Evolutionary conservation across 1,284 basidiomycete genomes (phyloP), one percentile per base, ranked within the genome.

Genomic region (Rhodotorula sp.): DNA sequence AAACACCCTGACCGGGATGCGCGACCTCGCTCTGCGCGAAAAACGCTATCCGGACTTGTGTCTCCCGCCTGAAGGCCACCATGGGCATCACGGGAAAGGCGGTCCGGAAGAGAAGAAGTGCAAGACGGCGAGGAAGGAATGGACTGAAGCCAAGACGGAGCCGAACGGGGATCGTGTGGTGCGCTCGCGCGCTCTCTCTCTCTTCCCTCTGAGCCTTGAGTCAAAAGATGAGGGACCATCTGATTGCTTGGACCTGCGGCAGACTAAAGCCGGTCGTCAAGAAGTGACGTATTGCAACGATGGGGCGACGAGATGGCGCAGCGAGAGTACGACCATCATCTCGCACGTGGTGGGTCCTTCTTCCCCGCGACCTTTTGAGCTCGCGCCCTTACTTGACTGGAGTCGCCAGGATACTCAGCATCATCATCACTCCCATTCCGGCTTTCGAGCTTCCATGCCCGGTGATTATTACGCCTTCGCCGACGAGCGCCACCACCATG

Each of bases 151-250:
- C 2, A 19, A 34, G 52, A 56, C 43, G 26, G 62, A 63, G 45
- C 18, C 26, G 26, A 63, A 56, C n/a, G 62, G 62, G 26, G 62
- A 63, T 14, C 45, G 38, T 4, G 21, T 63, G 2, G 62, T 63
- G 54, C 50, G 62, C 38, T 14, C 26, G 34, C 34, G 34, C 34
- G 4, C 34, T 34, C 34, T 34, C 34, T 34, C 34, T 34, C 34
- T 34, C 8, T 34, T n/a, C n/a, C n/a, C n/a, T n/a, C n/a, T n/a
- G n/a, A n/a, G n/a, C n/a, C n/a, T n/a, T n/a, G n/a, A n/a, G n/a
- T n/a, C n/a, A n/a, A n/a, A n/a, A n/a, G n/a, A n/a, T n/a, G n/a
- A n/a, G n/a, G n/a, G n/a, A n/a, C n/a, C n/a, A n/a, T n/a, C n/a
- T n/a, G n/a, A n/a, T n/a, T n/a, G n/a, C n/a, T n/a, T n/a, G n/a